Evolutionary conservation across 768 basidiomycete genomes (phyloP).

Genomic region (Mycena vulgaris): DNA sequence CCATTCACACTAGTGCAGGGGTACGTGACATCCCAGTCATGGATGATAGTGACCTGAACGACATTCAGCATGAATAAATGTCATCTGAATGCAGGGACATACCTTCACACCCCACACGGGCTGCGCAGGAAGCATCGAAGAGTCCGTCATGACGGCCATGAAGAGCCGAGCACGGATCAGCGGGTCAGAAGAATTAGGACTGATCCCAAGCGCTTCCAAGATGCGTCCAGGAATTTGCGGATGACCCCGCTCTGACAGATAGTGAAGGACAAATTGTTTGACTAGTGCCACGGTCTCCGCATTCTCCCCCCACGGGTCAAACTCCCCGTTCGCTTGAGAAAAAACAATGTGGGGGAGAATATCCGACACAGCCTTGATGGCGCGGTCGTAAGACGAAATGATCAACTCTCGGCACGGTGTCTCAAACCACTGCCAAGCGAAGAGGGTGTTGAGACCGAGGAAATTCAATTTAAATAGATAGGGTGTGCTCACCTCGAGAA

Average conservation of each 20-base stretch:
- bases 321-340: too few relatives aligned
- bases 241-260: too few relatives aligned
- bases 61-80: neutral
- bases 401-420: too few relatives aligned
- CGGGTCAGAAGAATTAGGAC: neutral
- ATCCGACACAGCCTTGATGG: too few relatives aligned
- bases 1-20: neutral
- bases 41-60: neutral
- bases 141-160: conserved; percentile 2
- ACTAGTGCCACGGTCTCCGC: too few relatives aligned
- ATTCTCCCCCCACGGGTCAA: too few relatives aligned
- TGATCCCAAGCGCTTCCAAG: neutral
- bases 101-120: neutral
- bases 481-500: conserved; percentile 8
- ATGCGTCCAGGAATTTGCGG: neutral
- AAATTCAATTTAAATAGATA: neutral
- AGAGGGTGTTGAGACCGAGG: neutral
- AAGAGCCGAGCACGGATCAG: conserved; percentile 2
- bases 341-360: too few relatives aligned
- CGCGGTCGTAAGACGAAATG: too few relatives aligned
- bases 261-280: too few relatives aligned
- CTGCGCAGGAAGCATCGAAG: neutral
- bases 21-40: neutral
- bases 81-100: neutral
- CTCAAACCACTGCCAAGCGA: too few relatives aligned